Conservation (phyloP, 1,284 basidiomycete genomes). For the Ustilago trichophora region DNA sequence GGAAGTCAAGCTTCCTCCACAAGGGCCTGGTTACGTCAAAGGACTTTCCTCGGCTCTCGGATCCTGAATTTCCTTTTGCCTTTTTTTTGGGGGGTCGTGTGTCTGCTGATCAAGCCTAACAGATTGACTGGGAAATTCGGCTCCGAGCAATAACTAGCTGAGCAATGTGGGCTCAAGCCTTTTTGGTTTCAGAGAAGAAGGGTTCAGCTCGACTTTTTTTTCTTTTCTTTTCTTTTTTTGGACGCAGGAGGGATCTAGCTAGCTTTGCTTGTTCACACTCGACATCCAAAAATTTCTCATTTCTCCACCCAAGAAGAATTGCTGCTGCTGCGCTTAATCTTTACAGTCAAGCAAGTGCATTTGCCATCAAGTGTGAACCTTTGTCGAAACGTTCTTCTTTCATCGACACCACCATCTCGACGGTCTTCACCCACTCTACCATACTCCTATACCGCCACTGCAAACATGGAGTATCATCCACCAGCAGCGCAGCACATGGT, state of each 20-base stretch:
- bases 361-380: neutral
- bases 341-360: constrained; percentile 3
- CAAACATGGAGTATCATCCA: constrained; percentile 58
- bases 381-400: neutral
- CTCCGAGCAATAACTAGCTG: neutral
- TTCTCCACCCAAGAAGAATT: constrained; percentile 28
- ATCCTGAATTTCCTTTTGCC: neutral
- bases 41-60: constrained; percentile 16
- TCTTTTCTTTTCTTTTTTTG: neutral
- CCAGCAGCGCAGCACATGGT: constrained; percentile 63
- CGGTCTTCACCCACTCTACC: neutral
- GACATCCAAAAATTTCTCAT: constrained; percentile 12
- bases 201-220: constrained; percentile 4
- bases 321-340: constrained; percentile 8
- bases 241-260: neutral
- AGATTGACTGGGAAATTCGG: constrained; percentile 1
- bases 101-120: neutral
- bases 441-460: neutral
- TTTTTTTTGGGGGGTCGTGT: too few species aligned
- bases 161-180: neutral
- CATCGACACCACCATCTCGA: neutral
- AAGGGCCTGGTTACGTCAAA: constrained; percentile 7
- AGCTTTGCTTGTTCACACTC: neutral
- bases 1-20: neutral
- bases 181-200: neutral